Evolutionary conservation across 805 yeast genomes (phyloP), one percentile per base, ranked within the genome.

Genomic region (Metschnikowia peoriensis): DNA sequence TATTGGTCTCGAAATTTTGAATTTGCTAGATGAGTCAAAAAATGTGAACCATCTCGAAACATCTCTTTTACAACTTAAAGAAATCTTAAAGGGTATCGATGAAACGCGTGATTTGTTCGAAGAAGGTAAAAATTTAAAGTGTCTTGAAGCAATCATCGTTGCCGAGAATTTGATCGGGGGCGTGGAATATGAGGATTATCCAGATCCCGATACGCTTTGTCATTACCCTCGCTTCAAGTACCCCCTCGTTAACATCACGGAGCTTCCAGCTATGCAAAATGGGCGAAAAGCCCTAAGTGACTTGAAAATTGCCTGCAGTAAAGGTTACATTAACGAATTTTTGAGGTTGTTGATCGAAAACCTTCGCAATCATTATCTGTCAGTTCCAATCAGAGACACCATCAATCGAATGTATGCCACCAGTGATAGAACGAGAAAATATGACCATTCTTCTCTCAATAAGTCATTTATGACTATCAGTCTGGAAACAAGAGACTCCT

Each of bases 41-140:
- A 86, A 88, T 57, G 80, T 86, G 2, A 84, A 80, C 46, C 75
- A 72, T 49, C 67, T 91, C 42, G 91, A 88, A 58, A 84, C 83
- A 52, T 73, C 85, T 1, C 66, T 89, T 41, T 55, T 76, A 12
- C 90, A 84, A 67, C 70, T 78, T 70, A 60, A 74, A 70, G 43
- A 73, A 74, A 14, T 67, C 72, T 52, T 58, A 0, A 53, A 63
- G n/a, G 49, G 59, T 0, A 65, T 65, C 44, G 65, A 63, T 4
- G 70, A 74, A 16, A 83, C 85, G 0, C 83, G 81, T 51, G 57
- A 70, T 0, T 66, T 78, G 2, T 79, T 74, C 56, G 66, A 70
- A 44, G 62, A 74, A 38, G 78, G 77, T 1, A 74, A 81, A 22
- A 78, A 78, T 58, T 80, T 78, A 10, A 68, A 72, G 27, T 83